phyloP scores from a whole-genome alignment of 2,329 filamentous ascomycete species.

The Cadophora sp. region DNA sequence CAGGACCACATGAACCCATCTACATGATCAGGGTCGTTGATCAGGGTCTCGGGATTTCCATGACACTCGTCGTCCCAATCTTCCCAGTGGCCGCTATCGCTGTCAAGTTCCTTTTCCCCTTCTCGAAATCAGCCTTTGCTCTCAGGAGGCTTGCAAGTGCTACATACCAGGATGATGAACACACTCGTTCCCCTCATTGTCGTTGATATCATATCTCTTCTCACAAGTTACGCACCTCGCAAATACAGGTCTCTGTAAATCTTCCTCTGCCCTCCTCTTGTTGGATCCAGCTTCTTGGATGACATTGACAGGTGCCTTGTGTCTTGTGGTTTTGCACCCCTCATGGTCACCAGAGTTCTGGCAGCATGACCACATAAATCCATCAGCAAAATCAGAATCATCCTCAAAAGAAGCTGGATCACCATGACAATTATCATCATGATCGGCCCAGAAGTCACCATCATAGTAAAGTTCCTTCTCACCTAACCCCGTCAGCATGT shows the following conservation, averaged over 20 bases:
- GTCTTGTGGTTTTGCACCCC: conserved; percentile 19
- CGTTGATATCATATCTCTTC: conserved; percentile 14
- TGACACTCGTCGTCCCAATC: conserved; percentile 12
- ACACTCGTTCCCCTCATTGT: conserved; percentile 8
- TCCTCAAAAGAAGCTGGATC: conserved; percentile 17
- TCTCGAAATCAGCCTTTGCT: not conserved
- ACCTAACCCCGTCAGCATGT: conserved; percentile 6
- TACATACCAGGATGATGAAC: conserved; percentile 17
- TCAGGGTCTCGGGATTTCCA: conserved; percentile 2
- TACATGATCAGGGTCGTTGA: conserved; percentile 7
- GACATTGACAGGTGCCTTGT: conserved; percentile 19
- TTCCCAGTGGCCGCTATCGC: conserved; percentile 10
- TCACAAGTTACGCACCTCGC: conserved; percentile 13
- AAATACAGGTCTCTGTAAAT: not conserved
- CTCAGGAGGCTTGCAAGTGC: not conserved
- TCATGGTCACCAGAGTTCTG: conserved; percentile 5
- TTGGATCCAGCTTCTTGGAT: not conserved
- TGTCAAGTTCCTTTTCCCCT: not conserved
- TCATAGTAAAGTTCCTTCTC: conserved; percentile 20
- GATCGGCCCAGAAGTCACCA: conserved; percentile 28
- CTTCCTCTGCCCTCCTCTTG: conserved; percentile 9
- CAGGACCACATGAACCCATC: conserved; percentile 19
- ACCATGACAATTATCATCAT: conserved; percentile 25
- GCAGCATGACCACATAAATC: conserved; percentile 30
- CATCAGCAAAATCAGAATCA: conserved; percentile 21